Conservation (phyloP, 345 rosid genomes). For the Raphanus sativus region DNA sequence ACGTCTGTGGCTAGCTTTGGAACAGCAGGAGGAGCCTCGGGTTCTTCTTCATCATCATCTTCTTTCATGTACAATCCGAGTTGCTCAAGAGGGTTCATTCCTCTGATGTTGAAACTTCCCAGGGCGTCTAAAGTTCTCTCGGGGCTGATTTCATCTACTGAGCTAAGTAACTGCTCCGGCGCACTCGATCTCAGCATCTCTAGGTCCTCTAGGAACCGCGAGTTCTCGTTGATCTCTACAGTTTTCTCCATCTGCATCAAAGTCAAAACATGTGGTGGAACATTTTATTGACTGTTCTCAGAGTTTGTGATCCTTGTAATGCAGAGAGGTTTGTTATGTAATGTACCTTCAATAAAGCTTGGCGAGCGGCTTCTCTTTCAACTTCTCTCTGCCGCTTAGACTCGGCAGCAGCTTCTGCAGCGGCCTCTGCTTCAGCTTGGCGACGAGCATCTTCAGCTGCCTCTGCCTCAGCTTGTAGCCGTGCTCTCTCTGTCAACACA, state of each 20-base stretch:
- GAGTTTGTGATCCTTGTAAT: constrained; percentile 1
- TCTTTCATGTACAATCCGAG: constrained; percentile 87
- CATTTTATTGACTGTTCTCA: neutral
- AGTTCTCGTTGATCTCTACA: constrained; percentile 84
- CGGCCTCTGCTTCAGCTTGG: constrained; percentile 87
- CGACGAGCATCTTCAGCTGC: constrained; percentile 90
- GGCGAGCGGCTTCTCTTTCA: constrained; percentile 95
- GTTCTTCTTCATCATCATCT: constrained; percentile 75
- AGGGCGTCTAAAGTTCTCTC: constrained; percentile 50
- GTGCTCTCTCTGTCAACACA: constrained; percentile 67
- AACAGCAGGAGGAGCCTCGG: constrained; percentile 43
- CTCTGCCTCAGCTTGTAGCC: constrained; percentile 87
- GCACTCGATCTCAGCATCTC: constrained; percentile 80
- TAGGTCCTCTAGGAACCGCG: constrained; percentile 78
- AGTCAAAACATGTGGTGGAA: neutral
- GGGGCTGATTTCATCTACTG: constrained; percentile 63
- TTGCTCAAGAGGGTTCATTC: constrained; percentile 84
- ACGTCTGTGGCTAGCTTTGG: constrained; percentile 38
- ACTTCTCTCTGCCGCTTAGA: constrained; percentile 80
- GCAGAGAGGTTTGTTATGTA: constrained; percentile 27
- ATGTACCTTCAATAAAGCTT: constrained; percentile 73
- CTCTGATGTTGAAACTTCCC: constrained; percentile 75
- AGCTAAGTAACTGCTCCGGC: constrained; percentile 61
- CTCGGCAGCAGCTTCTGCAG: constrained; percentile 85
- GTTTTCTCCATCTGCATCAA: constrained; percentile 86